Evolutionary conservation across 2,329 filamentous ascomycete genomes (phyloP).

Genomic region (Pezicula neosporulosa): DNA sequence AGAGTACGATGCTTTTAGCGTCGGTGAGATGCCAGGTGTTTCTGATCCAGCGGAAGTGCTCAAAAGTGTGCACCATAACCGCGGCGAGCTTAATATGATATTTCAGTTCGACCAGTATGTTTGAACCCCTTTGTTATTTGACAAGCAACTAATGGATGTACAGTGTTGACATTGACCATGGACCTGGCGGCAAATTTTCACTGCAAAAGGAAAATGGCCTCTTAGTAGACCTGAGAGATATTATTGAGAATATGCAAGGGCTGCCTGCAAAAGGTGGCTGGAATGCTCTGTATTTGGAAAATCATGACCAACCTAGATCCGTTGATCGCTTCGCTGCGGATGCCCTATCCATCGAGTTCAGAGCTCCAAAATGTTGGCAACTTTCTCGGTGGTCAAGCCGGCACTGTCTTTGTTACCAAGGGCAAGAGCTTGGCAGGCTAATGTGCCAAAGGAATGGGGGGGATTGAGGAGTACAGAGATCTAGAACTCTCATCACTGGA

Average conservation of each 20-base stretch:
- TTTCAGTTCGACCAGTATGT: slow-evolving; percentile 64
- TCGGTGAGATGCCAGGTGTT: slow-evolving; percentile 45
- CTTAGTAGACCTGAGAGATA: slow-evolving; percentile 38
- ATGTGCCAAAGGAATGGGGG: slow-evolving; percentile 54
- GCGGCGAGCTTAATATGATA: slow-evolving; percentile 65
- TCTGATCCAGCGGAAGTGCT: slow-evolving; percentile 46
- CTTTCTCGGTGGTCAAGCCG: slow-evolving; percentile 46
- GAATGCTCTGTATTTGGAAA: slow-evolving; percentile 56
- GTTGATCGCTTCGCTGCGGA: slow-evolving; percentile 43
- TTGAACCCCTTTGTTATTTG: not conserved
- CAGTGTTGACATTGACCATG: slow-evolving; percentile 49
- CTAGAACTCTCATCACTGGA: slow-evolving; percentile 51
- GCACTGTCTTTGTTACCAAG: slow-evolving; percentile 59
- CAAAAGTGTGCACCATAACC: slow-evolving; percentile 49
- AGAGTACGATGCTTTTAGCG: slow-evolving; percentile 48
- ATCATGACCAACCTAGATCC: slow-evolving; percentile 51
- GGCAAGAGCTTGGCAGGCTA: slow-evolving; percentile 56
- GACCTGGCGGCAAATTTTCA: slow-evolving; percentile 39
- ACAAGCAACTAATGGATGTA: slow-evolving; percentile 1
- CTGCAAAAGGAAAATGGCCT: slow-evolving; percentile 31
- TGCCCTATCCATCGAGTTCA: slow-evolving; percentile 35
- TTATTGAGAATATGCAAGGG: slow-evolving; percentile 47
- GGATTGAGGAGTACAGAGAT: slow-evolving; percentile 65
- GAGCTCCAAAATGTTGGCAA: slow-evolving; percentile 51
- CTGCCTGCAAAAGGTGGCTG: slow-evolving; percentile 49